These are phyloP conservation scores for Cardiospermum halicacabum DNA, from an alignment of 345 rosid genomes.

Conservation along the genomic window DNA sequence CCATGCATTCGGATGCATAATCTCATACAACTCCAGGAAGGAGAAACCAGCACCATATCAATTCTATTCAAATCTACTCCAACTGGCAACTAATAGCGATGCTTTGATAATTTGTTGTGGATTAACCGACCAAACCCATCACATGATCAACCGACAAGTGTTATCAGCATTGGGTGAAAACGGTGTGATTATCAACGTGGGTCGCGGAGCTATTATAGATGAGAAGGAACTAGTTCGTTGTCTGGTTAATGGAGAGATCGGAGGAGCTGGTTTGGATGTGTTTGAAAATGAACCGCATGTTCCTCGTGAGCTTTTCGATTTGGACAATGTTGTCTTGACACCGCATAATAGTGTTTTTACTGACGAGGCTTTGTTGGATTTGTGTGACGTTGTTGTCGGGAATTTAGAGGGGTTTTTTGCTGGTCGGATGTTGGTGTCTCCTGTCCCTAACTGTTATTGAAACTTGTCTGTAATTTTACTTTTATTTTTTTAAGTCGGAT, in stretches of 20 bases:
- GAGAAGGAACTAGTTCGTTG: conserved; percentile 46
- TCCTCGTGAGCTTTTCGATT: conserved; percentile 31
- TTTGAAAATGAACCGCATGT: conserved; percentile 50
- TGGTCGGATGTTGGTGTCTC: conserved; percentile 26
- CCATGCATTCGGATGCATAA: conserved; percentile 37
- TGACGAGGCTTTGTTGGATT: conserved; percentile 29
- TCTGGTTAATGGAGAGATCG: conserved; percentile 40
- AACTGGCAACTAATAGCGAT: conserved; percentile 36
- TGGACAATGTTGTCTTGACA: conserved; percentile 44
- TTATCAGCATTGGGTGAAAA: conserved; percentile 35
- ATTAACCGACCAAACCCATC: conserved; percentile 33
- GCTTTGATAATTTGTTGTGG: conserved; percentile 37
- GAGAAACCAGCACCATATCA: conserved; percentile 29
- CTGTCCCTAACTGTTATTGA: not conserved
- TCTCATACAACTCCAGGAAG: conserved; percentile 38
- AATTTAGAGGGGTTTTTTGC: conserved; percentile 59
- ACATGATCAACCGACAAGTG: conserved; percentile 42
- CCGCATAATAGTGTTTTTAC: conserved; percentile 41
- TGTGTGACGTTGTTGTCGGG: conserved; percentile 31
- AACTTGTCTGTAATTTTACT: too few relatives aligned
- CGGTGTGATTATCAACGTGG: conserved; percentile 43
- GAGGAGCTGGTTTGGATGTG: conserved; percentile 62
- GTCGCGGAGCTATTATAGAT: conserved; percentile 41
- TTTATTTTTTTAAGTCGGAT: conserved; percentile 42
- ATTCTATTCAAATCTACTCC: conserved; percentile 25